Percentiles rank a stretch among this genome's conserved stretches.
Evolutionary conservation across 2,329 filamentous ascomycete genomes (phyloP).

Genomic region (Alternaria viburni): DNA sequence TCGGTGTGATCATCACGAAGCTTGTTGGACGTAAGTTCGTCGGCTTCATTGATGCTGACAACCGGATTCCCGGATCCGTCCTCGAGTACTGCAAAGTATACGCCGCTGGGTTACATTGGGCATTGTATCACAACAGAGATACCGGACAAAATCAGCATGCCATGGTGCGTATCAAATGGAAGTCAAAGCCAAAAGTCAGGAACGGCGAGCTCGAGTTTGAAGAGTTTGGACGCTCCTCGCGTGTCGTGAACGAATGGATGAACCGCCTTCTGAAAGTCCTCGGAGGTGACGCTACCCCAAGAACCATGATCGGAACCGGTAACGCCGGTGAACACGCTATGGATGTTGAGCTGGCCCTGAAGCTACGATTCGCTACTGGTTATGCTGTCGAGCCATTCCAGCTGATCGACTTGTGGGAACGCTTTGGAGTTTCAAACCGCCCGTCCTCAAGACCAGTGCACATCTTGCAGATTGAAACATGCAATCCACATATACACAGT

Average conservation of each 20-base stretch:
- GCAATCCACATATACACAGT: conserved; percentile 22
- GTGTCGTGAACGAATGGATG: conserved; percentile 23
- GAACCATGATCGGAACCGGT: conserved; percentile 8
- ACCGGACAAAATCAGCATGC: not conserved
- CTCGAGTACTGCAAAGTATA: conserved; percentile 27
- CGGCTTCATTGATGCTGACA: conserved; percentile 26
- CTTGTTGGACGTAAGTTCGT: conserved; percentile 11
- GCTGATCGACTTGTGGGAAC: conserved; percentile 17
- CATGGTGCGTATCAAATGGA: conserved; percentile 29
- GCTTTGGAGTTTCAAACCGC: not conserved
- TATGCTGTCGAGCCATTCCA: conserved; percentile 27
- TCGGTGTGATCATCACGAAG: conserved; percentile 15
- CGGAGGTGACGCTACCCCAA: not conserved
- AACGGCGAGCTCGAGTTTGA: conserved; percentile 12
- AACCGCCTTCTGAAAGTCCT: conserved; percentile 7
- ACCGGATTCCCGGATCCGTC: conserved; percentile 20
- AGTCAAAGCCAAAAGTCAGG: conserved; percentile 20
- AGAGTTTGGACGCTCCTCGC: conserved; percentile 19
- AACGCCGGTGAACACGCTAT: conserved; percentile 29
- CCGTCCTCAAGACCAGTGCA: not conserved
- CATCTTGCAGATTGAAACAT: conserved; percentile 20
- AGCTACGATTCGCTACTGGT: conserved; percentile 18
- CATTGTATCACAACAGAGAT: not conserved
- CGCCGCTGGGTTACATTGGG: conserved; percentile 19
- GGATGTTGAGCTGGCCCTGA: conserved; percentile 15